A percentile compares a stretch with the other conserved stretches of the same genome.
phyloP scores from a whole-genome alignment of 78 protist species.

The Dictyostelium brefeldianum region DNA sequence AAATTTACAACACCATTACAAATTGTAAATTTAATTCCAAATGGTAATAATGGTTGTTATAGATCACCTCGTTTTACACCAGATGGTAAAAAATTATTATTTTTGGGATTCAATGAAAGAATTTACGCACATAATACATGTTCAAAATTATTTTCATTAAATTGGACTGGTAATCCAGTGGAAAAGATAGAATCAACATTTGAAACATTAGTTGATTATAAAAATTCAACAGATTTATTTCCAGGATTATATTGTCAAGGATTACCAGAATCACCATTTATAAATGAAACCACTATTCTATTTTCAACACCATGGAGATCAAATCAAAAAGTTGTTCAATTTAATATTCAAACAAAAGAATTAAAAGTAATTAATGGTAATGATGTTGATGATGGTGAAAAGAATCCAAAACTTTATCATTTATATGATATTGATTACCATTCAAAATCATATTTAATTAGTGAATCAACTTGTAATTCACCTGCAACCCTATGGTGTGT shows the following conservation, averaged over 20 bases:
- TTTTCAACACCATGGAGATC: neutral
- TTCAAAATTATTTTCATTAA: constrained; percentile 32
- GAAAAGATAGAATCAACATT: neutral
- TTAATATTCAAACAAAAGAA: constrained; percentile 13
- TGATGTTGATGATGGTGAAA: neutral
- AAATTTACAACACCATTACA: constrained; percentile 10
- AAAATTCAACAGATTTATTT: constrained; percentile 30
- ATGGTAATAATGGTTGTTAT: constrained; percentile 39
- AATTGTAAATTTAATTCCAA: constrained; percentile 14
- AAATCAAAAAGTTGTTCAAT: neutral
- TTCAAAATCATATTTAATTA: neutral
- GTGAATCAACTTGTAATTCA: neutral
- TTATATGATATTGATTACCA: constrained; percentile 1
- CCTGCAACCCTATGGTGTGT: neutral
- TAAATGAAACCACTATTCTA: constrained; percentile 32
- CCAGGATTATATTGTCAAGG: constrained; percentile 52
- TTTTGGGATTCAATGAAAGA: constrained; percentile 54
- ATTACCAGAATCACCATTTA: constrained; percentile 42
- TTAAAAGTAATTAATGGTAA: neutral
- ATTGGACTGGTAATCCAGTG: neutral
- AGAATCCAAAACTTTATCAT: neutral
- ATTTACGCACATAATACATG: constrained; percentile 53
- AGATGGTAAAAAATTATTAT: constrained; percentile 39
- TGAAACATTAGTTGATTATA: constrained; percentile 24
- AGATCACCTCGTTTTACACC: constrained; percentile 70